Base-by-base conservation (phyloP, 2,329 filamentous ascomycete genomes). In the Curvularia hawaiiensis region DNA sequence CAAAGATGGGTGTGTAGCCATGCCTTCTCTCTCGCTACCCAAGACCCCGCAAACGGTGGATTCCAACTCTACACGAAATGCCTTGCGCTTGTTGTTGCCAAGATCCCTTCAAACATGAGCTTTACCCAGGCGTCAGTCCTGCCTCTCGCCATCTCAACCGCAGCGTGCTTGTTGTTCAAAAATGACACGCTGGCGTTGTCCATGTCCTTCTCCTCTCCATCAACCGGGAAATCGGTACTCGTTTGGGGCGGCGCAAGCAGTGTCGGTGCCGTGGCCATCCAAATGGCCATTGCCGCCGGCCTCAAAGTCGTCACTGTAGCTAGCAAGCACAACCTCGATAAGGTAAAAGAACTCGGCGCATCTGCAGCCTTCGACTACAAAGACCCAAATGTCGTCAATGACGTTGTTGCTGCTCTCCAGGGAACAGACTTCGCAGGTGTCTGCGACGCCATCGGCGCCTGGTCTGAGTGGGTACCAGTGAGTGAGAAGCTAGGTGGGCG, bases 161-260 rank as follows among this genome's bases (percentile, higher is more conserved):
- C 79, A 16, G 68, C 77, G 18, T 68, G 71, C n/a, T 77, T 75
- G 26, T 75, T 82, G 14, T 81, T 78, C 71, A 72, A 74, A 56
- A 67, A 72, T 20, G 68, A 73, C 39, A 67, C 74, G 39, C 73
- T 82, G 10, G 75, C 69, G 9, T 72, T 81, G 4, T 72, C 77
- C 0, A 65, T 73, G 35, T 79, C 80, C 0, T 69, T 66, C 26
- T 61, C 74, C 12, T 58, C 72, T 8, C 64, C 72, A 24, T 69
- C 71, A 43, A 61, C 55, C 2, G 61, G 59, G 30, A 79, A 79
- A 65, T 75, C 74, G 5, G 67, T 81, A 12, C 62, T 85, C 5
- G 67, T 85, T 14, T 85, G 82, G 80, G 83, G 83, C n/a, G 84
- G 83, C 0, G 77, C 80, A 3, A 68, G 66, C 58, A 71, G 67